Evolutionary conservation across 164 flowering plant genomes (phyloP), one percentile per base, ranked within the genome.

Genomic region (Magnolia officinalis): DNA sequence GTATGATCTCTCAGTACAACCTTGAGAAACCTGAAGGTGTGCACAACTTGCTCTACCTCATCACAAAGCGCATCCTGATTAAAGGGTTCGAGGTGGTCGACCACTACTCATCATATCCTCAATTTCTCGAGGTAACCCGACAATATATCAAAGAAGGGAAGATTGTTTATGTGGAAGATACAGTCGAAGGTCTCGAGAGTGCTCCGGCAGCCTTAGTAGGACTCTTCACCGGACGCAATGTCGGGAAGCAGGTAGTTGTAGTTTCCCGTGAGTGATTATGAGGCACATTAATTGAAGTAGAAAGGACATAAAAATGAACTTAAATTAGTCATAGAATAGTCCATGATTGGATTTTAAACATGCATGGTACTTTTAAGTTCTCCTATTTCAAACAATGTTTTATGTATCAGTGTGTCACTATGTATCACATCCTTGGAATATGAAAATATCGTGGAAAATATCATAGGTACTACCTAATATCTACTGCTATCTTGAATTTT

Each of bases 1-100:
- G 88, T 37, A 64, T 83, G 82, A 81, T 85, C 63, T 87, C 86
- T 45, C 84, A 87, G 63, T 85, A 87, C 77, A 82, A 82, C 72
- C 80, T 81, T 4, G 76, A 79, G 20, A 49, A 84, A 20, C 77
- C 81, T 0, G 84, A 86, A 20, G 86, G 86, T 1, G 61, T 77
- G 14, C 78, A 79, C 73, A 83, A 86, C 72, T 63, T 86, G 72
- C 50, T 74, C 11, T 19, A 19, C 13, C 31, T 83, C 2, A 10
- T 86, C 6, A 2, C 76, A 16, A 81, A 81, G 55, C 79, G 83
- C 0, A 72, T 85, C 13, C 78, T 75, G 2, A 81, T 85, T 81
- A 70, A 83, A 73, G 89, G 89, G 4, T 85, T 86, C 68, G 1
- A 79, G 0, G 83, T 70, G 1, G 8, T 21, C 19, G 85, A 85